Conservation (phyloP, 345 rosid genomes). For the Pistacia integerrima region DNA sequence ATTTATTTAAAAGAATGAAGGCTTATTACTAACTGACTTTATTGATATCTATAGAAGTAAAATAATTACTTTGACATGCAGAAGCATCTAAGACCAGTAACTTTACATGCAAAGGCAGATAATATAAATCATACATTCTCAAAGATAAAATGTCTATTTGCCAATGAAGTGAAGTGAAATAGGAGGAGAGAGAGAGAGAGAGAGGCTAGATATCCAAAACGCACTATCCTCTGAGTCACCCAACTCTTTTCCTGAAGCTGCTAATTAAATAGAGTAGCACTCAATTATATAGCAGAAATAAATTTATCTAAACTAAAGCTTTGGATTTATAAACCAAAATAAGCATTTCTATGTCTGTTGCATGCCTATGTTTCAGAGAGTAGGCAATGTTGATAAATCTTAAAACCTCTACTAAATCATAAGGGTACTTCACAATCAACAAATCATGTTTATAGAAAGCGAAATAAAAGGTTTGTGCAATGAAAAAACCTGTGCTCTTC, state of each 20-base stretch:
- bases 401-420: not conserved
- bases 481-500: conserved; percentile 87
- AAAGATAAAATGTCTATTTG: not conserved
- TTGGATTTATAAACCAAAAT: not conserved
- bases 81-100: not conserved
- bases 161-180: not conserved
- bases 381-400: not conserved
- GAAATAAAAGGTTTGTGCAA: not conserved
- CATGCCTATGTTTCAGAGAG: not conserved
- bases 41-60: not conserved
- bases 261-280: not conserved
- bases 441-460: conserved; percentile 9
- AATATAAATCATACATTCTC: not conserved
- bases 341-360: not conserved
- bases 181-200: not conserved
- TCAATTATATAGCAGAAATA: not conserved
- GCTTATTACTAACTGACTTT: not conserved
- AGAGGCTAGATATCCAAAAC: not conserved
- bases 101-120: not conserved
- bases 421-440: not conserved
- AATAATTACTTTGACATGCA: not conserved
- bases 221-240: not conserved
- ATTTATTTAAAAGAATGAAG: not conserved
- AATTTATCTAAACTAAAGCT: not conserved
- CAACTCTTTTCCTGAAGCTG: not conserved